phyloP scores from a whole-genome alignment of 371 early-diverging fungal genomes.

The Apophysomyces trapeziformis region DNA sequence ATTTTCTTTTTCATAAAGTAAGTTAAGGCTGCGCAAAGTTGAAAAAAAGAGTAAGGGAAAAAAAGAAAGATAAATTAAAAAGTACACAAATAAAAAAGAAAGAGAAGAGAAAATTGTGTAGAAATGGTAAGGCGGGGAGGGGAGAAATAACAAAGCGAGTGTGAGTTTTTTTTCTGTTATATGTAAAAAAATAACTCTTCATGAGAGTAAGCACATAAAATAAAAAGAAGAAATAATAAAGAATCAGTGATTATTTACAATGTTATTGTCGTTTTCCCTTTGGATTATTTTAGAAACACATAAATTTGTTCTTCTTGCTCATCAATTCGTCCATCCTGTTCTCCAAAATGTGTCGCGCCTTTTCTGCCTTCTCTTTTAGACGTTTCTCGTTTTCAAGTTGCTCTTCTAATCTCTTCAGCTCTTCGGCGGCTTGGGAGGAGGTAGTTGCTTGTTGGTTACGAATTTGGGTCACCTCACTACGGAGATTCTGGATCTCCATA shows the following conservation, averaged over 20 bases:
- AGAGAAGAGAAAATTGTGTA: neutral
- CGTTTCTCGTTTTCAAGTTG: conserved; percentile 36
- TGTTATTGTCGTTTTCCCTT: neutral
- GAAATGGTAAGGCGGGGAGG: neutral
- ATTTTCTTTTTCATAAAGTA: neutral
- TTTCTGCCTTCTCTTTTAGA: conserved; percentile 56
- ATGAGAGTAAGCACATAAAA: neutral
- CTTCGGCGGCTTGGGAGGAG: conserved; percentile 19
- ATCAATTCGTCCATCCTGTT: conserved; percentile 54
- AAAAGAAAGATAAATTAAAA: neutral
- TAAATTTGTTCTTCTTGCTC: conserved; percentile 57
- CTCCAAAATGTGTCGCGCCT: conserved; percentile 50
- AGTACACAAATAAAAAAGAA: neutral
- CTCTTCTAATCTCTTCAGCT: conserved; percentile 33
- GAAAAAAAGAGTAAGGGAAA: no score
- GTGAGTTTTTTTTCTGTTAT: neutral
- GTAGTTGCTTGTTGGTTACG: conserved; percentile 14
- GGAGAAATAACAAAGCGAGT: neutral
- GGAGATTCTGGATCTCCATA: conserved; percentile 44
- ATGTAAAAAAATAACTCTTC: neutral
- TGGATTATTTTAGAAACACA: conserved; percentile 45
- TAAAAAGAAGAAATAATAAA: neutral
- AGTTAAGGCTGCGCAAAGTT: neutral
- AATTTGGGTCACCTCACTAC: conserved; percentile 41
- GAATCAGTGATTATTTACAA: neutral